phyloP scores from a whole-genome alignment of 225 moss, liverwort and hornwort genomes.

The Lunularia cruciata region DNA sequence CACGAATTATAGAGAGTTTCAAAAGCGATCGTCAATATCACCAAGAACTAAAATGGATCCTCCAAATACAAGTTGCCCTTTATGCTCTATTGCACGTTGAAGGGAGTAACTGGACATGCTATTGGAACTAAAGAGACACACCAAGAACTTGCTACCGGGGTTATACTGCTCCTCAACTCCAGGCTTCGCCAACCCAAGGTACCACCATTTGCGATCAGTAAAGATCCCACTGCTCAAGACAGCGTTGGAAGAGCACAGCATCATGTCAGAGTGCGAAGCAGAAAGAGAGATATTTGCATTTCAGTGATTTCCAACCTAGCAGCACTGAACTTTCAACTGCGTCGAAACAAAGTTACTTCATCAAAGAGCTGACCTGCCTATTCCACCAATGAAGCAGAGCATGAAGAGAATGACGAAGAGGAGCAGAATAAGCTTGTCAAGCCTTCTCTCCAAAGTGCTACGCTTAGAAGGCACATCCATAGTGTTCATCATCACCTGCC shows the following conservation, averaged over 20 bases:
- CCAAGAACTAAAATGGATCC: too few species aligned
- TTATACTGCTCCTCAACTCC: constrained; percentile 70
- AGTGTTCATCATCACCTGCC: constrained; percentile 96
- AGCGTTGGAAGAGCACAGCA: neutral
- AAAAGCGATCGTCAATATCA: too few species aligned
- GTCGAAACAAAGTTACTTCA: neutral
- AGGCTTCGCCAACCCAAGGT: constrained; percentile 60
- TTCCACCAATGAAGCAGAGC: constrained; percentile 79
- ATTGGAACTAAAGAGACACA: constrained; percentile 12
- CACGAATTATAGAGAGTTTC: too few species aligned
- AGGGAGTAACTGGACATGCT: too few species aligned
- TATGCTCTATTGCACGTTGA: too few species aligned
- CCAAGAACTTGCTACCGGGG: constrained; percentile 63
- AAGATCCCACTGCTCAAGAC: constrained; percentile 69
- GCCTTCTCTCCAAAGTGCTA: constrained; percentile 84
- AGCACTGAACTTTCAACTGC: neutral
- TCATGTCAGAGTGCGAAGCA: neutral
- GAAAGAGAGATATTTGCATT: neutral
- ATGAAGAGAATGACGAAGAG: constrained; percentile 77
- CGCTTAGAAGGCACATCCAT: constrained; percentile 98
- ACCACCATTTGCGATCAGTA: constrained; percentile 64
- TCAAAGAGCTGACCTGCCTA: constrained; percentile 58
- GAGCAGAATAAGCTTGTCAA: constrained; percentile 82
- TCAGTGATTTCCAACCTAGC: neutral
- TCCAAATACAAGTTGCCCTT: too few species aligned